Percentiles rank a stretch among this genome's conserved stretches.
Conservation (phyloP, 1,284 basidiomycete species). For the Rhodotorula sp. region DNA sequence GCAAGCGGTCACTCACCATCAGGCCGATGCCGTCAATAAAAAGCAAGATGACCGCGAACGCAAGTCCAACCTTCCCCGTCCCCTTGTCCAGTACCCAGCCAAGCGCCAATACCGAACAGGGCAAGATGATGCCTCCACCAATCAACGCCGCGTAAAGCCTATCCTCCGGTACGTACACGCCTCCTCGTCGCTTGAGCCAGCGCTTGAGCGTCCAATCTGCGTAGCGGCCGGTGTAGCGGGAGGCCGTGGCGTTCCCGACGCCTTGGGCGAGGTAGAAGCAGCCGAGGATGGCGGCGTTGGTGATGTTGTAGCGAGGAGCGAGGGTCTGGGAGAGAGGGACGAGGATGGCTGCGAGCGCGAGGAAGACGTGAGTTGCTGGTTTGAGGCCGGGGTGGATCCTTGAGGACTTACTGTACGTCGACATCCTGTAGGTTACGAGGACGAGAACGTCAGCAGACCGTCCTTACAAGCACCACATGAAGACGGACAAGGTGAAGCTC, state of each 20-base stretch:
- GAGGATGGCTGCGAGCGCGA: constrained; percentile 12
- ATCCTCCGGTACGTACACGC: constrained; percentile 57
- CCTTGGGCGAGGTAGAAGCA: constrained; percentile 62
- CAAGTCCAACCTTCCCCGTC: constrained; percentile 47
- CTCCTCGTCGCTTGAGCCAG: constrained; percentile 57
- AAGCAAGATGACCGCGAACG: constrained; percentile 40
- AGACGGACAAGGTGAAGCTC: constrained; percentile 30
- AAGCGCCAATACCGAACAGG: constrained; percentile 49
- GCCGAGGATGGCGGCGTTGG: constrained; percentile 61
- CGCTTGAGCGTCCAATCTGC: constrained; percentile 57
- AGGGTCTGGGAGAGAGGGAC: constrained; percentile 37
- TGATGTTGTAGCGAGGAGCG: constrained; percentile 60
- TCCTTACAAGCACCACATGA: not conserved
- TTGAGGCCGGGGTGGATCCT: not conserved
- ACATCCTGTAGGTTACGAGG: not conserved
- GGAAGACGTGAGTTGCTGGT: not conserved
- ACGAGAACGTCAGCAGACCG: not conserved
- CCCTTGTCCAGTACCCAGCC: constrained; percentile 37
- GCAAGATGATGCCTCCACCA: constrained; percentile 55
- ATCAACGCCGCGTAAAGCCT: constrained; percentile 57
- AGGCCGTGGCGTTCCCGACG: constrained; percentile 61
- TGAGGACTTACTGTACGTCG: not conserved
- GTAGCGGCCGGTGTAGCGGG: constrained; percentile 55
- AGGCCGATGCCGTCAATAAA: constrained; percentile 51
- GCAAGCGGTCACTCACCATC: constrained; percentile 48